phyloP scores from a whole-genome alignment of 176 grass and related monocot species.

The Chloris gayana region DNA sequence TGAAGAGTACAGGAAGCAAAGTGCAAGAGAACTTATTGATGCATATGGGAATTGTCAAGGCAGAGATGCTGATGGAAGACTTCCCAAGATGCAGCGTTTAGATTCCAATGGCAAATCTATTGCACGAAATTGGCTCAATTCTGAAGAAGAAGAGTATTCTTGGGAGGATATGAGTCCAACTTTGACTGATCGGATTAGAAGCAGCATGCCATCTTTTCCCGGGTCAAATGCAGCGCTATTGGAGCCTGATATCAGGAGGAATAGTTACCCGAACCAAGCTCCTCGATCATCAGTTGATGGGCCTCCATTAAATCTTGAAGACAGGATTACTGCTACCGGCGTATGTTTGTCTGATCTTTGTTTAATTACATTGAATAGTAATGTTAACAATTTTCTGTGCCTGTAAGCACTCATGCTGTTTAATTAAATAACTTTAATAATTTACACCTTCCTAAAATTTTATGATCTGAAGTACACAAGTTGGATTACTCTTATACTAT shows the following conservation, averaged over 20 bases:
- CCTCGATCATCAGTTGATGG: constrained; percentile 52
- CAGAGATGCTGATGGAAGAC: constrained; percentile 57
- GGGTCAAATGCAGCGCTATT: constrained; percentile 46
- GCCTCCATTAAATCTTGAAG: constrained; percentile 45
- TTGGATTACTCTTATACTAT: constrained; percentile 4
- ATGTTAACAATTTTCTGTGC: constrained; percentile 16
- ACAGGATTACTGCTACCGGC: constrained; percentile 53
- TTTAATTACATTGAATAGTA: constrained; percentile 31
- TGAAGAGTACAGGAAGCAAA: constrained; percentile 71
- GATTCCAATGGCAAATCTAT: constrained; percentile 61
- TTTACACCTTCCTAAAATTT: constrained; percentile 4
- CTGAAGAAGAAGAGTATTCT: constrained; percentile 91
- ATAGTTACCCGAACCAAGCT: constrained; percentile 60
- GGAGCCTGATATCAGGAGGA: constrained; percentile 61
- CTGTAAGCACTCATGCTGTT: too few relatives aligned
- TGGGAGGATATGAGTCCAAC: constrained; percentile 99
- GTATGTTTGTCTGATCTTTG: constrained; percentile 59
- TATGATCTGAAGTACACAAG: not conserved
- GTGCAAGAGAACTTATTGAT: constrained; percentile 93
- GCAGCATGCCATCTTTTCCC: constrained; percentile 52
- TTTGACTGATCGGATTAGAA: constrained; percentile 69
- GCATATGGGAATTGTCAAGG: constrained; percentile 92
- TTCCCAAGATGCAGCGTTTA: constrained; percentile 72
- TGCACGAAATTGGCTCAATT: constrained; percentile 75
- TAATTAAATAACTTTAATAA: constrained; percentile 14